A percentile compares a stretch with the other conserved stretches of the same genome.
Conservation (phyloP, 1,284 basidiomycete species). For the Pseudozyma thailandica region DNA sequence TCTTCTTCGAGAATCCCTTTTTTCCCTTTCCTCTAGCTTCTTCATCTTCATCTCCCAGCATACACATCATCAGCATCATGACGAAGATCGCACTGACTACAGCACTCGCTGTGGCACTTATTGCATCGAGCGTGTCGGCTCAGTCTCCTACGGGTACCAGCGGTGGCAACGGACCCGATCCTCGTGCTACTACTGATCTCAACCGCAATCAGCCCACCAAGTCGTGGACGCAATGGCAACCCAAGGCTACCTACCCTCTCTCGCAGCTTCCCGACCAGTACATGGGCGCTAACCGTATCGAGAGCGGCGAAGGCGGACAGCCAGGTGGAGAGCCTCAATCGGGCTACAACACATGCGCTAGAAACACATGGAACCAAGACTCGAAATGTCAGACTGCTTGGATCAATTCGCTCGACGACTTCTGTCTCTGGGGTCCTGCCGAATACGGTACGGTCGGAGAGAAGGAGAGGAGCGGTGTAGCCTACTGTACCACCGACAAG, state of each 20-base stretch:
- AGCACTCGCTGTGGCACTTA: slow-evolving; percentile 19
- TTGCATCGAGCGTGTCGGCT: slow-evolving; percentile 12
- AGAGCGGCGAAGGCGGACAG: slow-evolving; percentile 29
- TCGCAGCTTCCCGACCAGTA: slow-evolving; percentile 55
- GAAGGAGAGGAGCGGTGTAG: slow-evolving; percentile 58
- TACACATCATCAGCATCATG: slow-evolving; percentile 18
- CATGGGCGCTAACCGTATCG: slow-evolving; percentile 55
- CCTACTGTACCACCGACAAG: slow-evolving; percentile 63
- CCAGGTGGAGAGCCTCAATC: slow-evolving; percentile 48
- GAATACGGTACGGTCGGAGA: slow-evolving; percentile 52
- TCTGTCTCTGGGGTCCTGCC: slow-evolving; percentile 62
- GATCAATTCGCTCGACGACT: slow-evolving; percentile 62
- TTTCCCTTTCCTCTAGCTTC: background rate
- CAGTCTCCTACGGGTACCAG: slow-evolving; percentile 18
- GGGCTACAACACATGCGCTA: slow-evolving; percentile 57
- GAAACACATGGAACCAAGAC: slow-evolving; percentile 51
- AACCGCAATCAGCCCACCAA: slow-evolving; percentile 54
- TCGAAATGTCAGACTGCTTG: slow-evolving; percentile 63
- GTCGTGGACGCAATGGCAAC: slow-evolving; percentile 58
- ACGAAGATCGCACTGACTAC: slow-evolving; percentile 23
- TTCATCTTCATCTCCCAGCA: slow-evolving; percentile 1
- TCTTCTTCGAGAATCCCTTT: background rate
- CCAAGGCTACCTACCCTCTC: slow-evolving; percentile 56
- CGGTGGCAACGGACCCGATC: slow-evolving; percentile 35
- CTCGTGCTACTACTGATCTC: slow-evolving; percentile 39